Evolutionary conservation across 176 grass and related monocot genomes (phyloP).

Genomic region (Oryza glumipatula): DNA sequence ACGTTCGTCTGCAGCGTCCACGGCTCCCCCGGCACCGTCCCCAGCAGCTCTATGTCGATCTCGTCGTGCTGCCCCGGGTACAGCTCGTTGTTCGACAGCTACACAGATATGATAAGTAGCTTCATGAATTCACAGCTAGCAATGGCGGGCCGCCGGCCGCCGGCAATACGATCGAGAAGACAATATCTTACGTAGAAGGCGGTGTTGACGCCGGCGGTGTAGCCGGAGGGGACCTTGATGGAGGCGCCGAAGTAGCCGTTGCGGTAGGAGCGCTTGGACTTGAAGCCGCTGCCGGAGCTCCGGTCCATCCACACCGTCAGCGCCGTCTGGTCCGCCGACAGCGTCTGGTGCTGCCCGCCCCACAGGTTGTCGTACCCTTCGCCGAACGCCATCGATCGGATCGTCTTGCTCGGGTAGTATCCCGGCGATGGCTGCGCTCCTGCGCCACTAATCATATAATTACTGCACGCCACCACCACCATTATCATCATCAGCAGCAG

Average conservation of each 20-base stretch:
- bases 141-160: too few species aligned
- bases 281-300: conserved; percentile 86
- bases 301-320: conserved; percentile 73
- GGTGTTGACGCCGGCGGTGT: conserved; percentile 92
- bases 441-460: too few species aligned
- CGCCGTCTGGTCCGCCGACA: conserved; percentile 59
- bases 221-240: conserved; percentile 79
- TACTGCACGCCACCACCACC: too few species aligned
- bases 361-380: conserved; percentile 65
- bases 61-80: conserved; percentile 82
- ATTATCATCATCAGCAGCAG: too few species aligned
- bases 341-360: conserved; percentile 76
- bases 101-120: neutral
- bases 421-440: conserved; percentile 78
- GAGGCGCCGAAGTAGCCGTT: conserved; percentile 87
- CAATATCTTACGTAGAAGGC: conserved; percentile 68
- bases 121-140: too few species aligned
- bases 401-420: conserved; percentile 66
- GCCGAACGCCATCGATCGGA: conserved; percentile 54
- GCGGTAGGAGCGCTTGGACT: conserved; percentile 66
- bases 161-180: too few species aligned
- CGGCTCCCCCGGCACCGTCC: conserved; percentile 73
- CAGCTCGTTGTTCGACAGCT: conserved; percentile 72
- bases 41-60: conserved; percentile 83
- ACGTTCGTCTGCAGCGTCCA: conserved; percentile 93